Evolutionary conservation across 2,329 filamentous ascomycete species (phyloP).

Genomic region (Aquanectria penicillioides): DNA sequence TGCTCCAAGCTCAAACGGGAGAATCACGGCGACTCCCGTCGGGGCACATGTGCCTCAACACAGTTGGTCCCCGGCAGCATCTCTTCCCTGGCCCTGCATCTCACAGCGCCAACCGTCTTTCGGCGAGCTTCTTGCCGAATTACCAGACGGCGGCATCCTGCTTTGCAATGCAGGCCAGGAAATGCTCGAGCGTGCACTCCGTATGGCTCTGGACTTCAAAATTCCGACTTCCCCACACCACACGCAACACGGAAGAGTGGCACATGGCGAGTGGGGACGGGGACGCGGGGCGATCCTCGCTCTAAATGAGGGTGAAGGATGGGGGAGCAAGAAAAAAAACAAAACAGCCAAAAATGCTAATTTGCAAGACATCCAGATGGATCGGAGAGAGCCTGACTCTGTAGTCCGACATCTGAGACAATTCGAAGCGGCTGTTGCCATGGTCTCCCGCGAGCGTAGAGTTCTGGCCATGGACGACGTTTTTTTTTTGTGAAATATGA

Average conservation of each 20-base stretch:
- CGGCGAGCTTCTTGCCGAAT: too few relatives aligned
- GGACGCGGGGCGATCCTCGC: conserved; percentile 12
- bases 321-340: not conserved
- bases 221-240: conserved; percentile 20
- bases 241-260: conserved; percentile 10
- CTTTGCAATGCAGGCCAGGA: too few relatives aligned
- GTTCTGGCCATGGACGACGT: not conserved
- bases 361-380: conserved; percentile 6
- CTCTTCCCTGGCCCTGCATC: too few relatives aligned
- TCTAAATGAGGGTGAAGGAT: not conserved
- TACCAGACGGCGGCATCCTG: too few relatives aligned
- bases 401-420: not conserved
- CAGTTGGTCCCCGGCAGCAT: too few relatives aligned
- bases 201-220: not conserved
- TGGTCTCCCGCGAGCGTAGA: not conserved
- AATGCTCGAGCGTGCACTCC: not conserved
- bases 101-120: too few relatives aligned
- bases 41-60: too few relatives aligned
- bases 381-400: not conserved
- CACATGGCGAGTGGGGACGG: conserved; percentile 21
- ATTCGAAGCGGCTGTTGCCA: conserved; percentile 1
- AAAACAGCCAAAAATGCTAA: conserved; percentile 3
- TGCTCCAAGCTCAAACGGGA: too few relatives aligned
- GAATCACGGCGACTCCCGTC: too few relatives aligned
- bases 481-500: not conserved